phyloP scores from a whole-genome alignment of 2,329 filamentous ascomycete species.

The Aspergillus quadricinctus region DNA sequence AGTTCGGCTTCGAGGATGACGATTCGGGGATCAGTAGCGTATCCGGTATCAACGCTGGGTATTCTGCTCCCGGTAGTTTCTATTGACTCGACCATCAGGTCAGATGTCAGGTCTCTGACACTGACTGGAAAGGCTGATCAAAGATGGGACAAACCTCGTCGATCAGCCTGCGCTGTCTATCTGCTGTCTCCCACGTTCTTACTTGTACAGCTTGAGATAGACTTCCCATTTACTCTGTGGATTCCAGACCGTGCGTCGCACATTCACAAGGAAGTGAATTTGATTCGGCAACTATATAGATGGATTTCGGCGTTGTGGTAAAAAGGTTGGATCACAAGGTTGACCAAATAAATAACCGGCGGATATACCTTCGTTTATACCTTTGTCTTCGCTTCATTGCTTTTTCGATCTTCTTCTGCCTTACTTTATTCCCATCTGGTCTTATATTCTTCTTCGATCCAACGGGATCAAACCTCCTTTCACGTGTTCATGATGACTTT shows the following conservation, averaged over 20 bases:
- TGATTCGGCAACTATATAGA: constrained; percentile 14
- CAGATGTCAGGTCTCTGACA: constrained; percentile 29
- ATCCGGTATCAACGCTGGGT: constrained; percentile 33
- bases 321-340: constrained; percentile 12
- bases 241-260: not conserved
- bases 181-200: constrained; percentile 1
- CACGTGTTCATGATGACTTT: constrained; percentile 18
- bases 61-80: constrained; percentile 28
- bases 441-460: constrained; percentile 4
- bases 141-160: too few species aligned
- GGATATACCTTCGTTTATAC: constrained; percentile 7
- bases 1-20: constrained; percentile 42
- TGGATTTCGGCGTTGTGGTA: constrained; percentile 22
- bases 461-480: constrained; percentile 5
- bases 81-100: constrained; percentile 24
- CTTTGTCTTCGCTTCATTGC: not conserved
- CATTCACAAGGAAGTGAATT: not conserved
- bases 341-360: not conserved
- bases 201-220: not conserved
- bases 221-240: not conserved
- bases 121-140: too few species aligned
- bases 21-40: constrained; percentile 34
- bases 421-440: constrained; percentile 2
- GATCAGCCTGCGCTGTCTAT: constrained; percentile 1
- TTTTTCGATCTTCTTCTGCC: constrained; percentile 1